Percentiles rank a stretch among this genome's conserved stretches.
phyloP scores from a whole-genome alignment of 1,284 basidiomycete species.

The Ceratobasidium sp. region DNA sequence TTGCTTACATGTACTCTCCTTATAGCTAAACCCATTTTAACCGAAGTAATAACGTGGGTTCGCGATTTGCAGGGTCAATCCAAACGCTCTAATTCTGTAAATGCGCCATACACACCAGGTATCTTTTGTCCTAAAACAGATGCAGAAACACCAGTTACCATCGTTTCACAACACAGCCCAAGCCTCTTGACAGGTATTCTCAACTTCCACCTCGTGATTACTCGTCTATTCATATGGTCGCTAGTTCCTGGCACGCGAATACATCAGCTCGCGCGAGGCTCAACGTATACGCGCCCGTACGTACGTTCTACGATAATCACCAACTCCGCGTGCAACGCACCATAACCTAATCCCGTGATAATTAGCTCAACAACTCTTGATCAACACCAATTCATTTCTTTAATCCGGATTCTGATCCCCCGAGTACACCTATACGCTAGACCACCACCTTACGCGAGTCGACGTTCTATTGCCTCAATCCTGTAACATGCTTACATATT shows the following conservation, averaged over 20 bases:
- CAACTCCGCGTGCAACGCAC: background rate
- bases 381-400: background rate
- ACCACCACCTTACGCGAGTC: constrained; percentile 20
- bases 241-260: background rate
- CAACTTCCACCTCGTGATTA: background rate
- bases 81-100: background rate
- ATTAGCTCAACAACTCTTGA: constrained; percentile 4
- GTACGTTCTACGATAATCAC: background rate
- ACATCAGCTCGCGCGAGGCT: background rate
- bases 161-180: background rate
- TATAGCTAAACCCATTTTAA: too few relatives aligned
- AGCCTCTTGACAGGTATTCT: background rate
- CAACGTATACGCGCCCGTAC: background rate
- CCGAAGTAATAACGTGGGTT: too few relatives aligned
- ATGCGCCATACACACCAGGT: background rate
- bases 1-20: too few relatives aligned
- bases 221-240: background rate
- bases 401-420: background rate
- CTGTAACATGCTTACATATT: background rate
- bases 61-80: too few relatives aligned
- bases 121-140: background rate
- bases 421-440: background rate
- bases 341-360: background rate
- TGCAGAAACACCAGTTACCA: background rate
- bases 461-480: constrained; percentile 1